A percentile compares a stretch with the other conserved stretches of the same genome.
Conservation (phyloP, 177 flowering plant genomes). For the Vitis hybrid region DNA sequence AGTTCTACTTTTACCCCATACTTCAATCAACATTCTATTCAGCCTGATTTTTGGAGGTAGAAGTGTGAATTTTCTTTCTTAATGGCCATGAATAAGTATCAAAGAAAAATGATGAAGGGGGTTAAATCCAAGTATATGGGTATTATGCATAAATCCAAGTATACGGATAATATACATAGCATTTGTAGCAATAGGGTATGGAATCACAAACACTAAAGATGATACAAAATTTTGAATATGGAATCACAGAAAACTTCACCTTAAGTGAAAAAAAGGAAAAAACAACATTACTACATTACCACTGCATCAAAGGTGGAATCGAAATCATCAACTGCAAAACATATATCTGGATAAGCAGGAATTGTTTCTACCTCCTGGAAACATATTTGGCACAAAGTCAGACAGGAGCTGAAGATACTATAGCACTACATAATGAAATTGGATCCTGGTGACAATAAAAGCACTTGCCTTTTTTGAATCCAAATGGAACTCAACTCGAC, state of each 20-base stretch:
- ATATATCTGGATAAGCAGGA: conserved; percentile 97
- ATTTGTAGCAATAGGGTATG: too few relatives aligned
- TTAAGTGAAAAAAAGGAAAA: background rate
- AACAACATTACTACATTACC: conserved; percentile 42
- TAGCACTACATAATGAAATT: background rate
- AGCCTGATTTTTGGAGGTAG: too few relatives aligned
- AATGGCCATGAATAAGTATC: too few relatives aligned
- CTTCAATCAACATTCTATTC: too few relatives aligned
- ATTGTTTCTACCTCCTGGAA: conserved; percentile 85
- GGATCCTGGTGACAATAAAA: background rate
- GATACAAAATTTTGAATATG: too few relatives aligned
- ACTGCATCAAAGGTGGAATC: conserved; percentile 98
- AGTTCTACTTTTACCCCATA: too few relatives aligned
- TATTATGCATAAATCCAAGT: too few relatives aligned
- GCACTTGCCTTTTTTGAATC: conserved; percentile 78
- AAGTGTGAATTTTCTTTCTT: too few relatives aligned
- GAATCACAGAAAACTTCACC: background rate
- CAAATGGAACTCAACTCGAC: conserved; percentile 92
- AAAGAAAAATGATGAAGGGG: too few relatives aligned
- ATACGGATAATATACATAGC: too few relatives aligned
- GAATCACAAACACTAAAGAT: too few relatives aligned
- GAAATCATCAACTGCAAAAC: conserved; percentile 97
- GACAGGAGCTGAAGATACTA: conserved; percentile 1
- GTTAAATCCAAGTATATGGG: too few relatives aligned
- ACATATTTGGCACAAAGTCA: conserved; percentile 18